Evolutionary conservation across 495 filamentous ascomycete genomes (phyloP).

Genomic region (Tuber indicum): DNA sequence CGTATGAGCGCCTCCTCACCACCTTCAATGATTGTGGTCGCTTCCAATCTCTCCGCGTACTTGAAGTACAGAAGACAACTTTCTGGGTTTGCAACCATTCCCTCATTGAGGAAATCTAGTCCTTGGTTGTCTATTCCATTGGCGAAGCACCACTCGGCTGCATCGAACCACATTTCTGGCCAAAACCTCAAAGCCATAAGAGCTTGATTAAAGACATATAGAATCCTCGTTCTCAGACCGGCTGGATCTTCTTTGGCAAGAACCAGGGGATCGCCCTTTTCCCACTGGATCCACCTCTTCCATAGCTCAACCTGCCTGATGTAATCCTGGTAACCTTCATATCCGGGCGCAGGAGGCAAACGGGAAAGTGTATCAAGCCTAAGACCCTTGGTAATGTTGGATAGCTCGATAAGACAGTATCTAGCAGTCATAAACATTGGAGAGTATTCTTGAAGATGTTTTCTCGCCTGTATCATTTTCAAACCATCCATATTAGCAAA

Average conservation of each 20-base stretch:
- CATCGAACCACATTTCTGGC: slow-evolving; percentile 93
- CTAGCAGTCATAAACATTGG: slow-evolving; percentile 90
- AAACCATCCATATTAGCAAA: slow-evolving; percentile 24
- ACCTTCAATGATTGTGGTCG: slow-evolving; percentile 60
- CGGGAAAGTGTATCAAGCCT: slow-evolving; percentile 68
- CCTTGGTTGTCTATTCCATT: slow-evolving; percentile 61
- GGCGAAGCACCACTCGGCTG: slow-evolving; percentile 82
- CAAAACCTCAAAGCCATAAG: slow-evolving; percentile 89
- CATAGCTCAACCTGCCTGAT: slow-evolving; percentile 79
- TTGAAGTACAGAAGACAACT: slow-evolving; percentile 84
- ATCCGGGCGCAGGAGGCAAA: slow-evolving; percentile 75
- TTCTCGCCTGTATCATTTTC: slow-evolving; percentile 61
- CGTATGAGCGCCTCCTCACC: slow-evolving; percentile 61
- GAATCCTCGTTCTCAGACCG: slow-evolving; percentile 65
- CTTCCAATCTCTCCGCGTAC: slow-evolving; percentile 76
- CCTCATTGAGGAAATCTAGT: slow-evolving; percentile 64
- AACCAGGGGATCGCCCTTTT: slow-evolving; percentile 83
- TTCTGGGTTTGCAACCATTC: slow-evolving; percentile 84
- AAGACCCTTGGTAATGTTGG: slow-evolving; percentile 74
- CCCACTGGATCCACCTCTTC: slow-evolving; percentile 90
- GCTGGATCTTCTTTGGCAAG: slow-evolving; percentile 68
- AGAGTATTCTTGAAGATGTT: slow-evolving; percentile 84
- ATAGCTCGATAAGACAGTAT: slow-evolving; percentile 70
- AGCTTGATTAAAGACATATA: slow-evolving; percentile 90
- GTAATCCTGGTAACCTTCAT: slow-evolving; percentile 80